Evolutionary conservation across 345 rosid species (phyloP).

Genomic region (Cardamine resedifolia): DNA sequence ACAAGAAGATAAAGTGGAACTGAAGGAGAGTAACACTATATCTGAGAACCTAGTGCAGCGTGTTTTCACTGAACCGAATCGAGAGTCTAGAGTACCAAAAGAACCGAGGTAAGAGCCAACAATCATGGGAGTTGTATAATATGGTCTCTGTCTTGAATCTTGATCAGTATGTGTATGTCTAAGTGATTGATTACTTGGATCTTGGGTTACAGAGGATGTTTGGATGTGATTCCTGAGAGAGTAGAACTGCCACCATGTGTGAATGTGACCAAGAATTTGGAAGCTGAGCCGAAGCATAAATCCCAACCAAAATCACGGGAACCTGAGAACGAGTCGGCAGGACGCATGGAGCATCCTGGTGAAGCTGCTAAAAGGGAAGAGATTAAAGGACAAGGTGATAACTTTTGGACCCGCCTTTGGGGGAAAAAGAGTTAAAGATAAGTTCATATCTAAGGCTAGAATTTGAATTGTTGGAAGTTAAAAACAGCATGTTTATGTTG

Average conservation of each 20-base stretch:
- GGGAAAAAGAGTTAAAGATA: not conserved
- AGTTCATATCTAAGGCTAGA: not conserved
- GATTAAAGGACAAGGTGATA: slow-evolving; percentile 14
- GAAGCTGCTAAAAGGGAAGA: slow-evolving; percentile 20
- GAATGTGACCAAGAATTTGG: slow-evolving; percentile 1
- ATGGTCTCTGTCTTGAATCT: not conserved
- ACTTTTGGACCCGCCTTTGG: slow-evolving; percentile 34
- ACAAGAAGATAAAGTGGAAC: slow-evolving; percentile 11
- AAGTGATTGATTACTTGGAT: slow-evolving; percentile 2
- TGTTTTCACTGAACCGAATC: slow-evolving; percentile 6
- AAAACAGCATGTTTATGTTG: not conserved
- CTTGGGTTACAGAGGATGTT: slow-evolving; percentile 21
- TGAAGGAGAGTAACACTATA: slow-evolving; percentile 12
- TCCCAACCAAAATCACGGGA: not conserved
- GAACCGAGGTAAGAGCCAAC: slow-evolving; percentile 24
- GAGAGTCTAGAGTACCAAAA: not conserved
- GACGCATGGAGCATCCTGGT: not conserved
- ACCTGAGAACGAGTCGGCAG: not conserved
- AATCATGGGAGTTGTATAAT: not conserved
- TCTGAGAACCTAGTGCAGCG: not conserved
- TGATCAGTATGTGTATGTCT: not conserved
- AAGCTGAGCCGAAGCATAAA: slow-evolving; percentile 7
- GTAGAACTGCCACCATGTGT: slow-evolving; percentile 2
- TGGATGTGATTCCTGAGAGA: slow-evolving; percentile 23
- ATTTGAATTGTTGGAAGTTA: not conserved